phyloP scores from a whole-genome alignment of 768 basidiomycete genomes.

The Boletus reticulatus region DNA sequence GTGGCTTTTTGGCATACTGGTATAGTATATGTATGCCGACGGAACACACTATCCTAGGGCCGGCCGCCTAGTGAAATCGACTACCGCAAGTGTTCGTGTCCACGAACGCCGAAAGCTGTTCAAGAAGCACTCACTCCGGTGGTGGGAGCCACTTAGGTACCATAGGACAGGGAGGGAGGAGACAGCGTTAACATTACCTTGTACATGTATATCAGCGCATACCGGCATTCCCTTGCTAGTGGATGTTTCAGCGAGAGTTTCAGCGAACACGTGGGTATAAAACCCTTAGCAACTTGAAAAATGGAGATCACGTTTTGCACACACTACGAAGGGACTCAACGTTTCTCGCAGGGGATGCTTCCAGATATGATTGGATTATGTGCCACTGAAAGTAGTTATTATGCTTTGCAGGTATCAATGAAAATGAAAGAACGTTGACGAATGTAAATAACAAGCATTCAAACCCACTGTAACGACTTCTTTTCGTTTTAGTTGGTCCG shows the following conservation, averaged over 20 bases:
- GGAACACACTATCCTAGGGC: too few relatives aligned
- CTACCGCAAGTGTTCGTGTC: background rate
- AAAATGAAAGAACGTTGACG: background rate
- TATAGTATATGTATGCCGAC: background rate
- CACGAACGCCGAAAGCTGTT: background rate
- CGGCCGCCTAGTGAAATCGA: background rate
- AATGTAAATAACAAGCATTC: background rate
- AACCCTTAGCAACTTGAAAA: background rate
- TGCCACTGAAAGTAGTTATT: background rate
- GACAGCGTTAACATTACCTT: background rate
- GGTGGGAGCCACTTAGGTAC: too few relatives aligned
- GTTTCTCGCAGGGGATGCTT: background rate
- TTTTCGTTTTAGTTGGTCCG: background rate
- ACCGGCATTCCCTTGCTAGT: too few relatives aligned
- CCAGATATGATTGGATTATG: background rate
- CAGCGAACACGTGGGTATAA: background rate
- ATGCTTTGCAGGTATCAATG: background rate
- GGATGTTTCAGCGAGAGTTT: too few relatives aligned
- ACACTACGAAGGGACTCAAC: background rate
- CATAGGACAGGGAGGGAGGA: background rate
- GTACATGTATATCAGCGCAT: background rate
- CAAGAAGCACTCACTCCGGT: background rate
- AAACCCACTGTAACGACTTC: background rate
- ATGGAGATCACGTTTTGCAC: background rate
- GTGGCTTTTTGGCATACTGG: constrained; percentile 6